A percentile compares a stretch with the other conserved stretches of the same genome.
These are phyloP conservation scores for Magnaporthales sp. DNA, from an alignment of 2,329 filamentous ascomycete genomes.

Conservation along the genomic window DNA sequence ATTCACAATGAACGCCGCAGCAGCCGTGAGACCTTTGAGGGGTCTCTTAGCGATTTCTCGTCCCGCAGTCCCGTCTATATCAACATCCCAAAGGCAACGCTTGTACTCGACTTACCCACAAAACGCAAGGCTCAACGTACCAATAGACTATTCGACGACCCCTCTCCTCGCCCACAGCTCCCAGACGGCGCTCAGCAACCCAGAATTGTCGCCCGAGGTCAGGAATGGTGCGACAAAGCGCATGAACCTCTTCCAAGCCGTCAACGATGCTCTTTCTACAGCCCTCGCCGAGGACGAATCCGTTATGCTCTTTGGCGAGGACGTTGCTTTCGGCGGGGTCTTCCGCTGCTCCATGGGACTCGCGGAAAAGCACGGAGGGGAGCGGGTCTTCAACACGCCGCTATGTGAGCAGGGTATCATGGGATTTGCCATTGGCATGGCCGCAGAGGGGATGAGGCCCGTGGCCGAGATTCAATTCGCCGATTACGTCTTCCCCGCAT, in stretches of 20 bases:
- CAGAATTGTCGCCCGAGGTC: constrained; percentile 60
- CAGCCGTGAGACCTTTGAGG: neutral
- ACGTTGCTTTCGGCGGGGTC: constrained; percentile 93
- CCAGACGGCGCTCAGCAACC: constrained; percentile 59
- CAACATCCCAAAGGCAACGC: neutral
- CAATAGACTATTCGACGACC: constrained; percentile 78
- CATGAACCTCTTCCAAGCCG: constrained; percentile 88
- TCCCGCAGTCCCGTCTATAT: neutral
- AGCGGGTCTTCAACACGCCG: constrained; percentile 94
- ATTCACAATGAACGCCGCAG: neutral
- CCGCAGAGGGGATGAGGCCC: constrained; percentile 84
- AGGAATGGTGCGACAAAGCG: constrained; percentile 67
- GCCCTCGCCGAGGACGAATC: constrained; percentile 77
- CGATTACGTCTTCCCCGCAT: constrained; percentile 88
- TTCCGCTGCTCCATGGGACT: constrained; percentile 92
- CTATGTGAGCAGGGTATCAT: constrained; percentile 90
- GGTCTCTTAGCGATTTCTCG: neutral
- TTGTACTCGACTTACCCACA: constrained; percentile 48
- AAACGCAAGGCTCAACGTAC: constrained; percentile 66
- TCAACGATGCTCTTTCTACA: constrained; percentile 81
- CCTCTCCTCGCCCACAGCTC: constrained; percentile 74
- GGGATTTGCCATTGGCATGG: constrained; percentile 85
- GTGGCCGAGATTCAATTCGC: constrained; percentile 95
- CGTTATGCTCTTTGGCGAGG: constrained; percentile 89
- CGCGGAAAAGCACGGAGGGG: constrained; percentile 75